Evolutionary conservation across 2,329 filamentous ascomycete species (phyloP), one percentile per base, ranked within the genome.

Genomic region (Claviceps africana): DNA sequence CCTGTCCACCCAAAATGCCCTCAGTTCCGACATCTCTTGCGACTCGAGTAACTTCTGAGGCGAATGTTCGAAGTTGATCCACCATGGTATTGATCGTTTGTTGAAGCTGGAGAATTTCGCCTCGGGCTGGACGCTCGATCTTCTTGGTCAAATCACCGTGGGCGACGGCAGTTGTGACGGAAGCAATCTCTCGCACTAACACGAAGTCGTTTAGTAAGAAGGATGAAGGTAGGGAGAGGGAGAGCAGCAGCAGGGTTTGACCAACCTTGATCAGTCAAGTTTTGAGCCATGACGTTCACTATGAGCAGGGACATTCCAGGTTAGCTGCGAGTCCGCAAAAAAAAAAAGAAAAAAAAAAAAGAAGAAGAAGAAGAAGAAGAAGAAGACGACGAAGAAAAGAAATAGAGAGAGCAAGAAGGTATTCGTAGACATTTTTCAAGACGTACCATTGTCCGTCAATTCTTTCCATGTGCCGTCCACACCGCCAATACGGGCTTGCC

Each of bases 391-490:
- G n/a, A n/a, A 35, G 21, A n/a, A 31, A 50, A 37, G 21, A 31
- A 6, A 45, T 8, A 19, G 13, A 51, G 22, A 39, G 2, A 47
- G 4, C 13, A n/a, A 28, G 25, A 21, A 8, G 19, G 8, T 3
- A 21, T 21, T 21, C 3, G 25, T 43, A 1, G 28, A 30, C 28
- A 33, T 19, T 10, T 37, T 10, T 30, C 17, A 22, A 21, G 22
- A 44, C 53, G 67, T 72, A 83, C 81, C 81, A 63, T 91, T 91
- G 66, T 90, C 85, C 19, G 91, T 97, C 61, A 97, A 74, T 72
- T 97, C 91, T 65, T 95, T 95, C 91, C 91, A 97, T 55, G 94
- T 95, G 62, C 91, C 91, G 67, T 93, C 88, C 52, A 97, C 91
- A 53, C 90, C 91, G 58, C 89, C 86, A 56, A 97, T 91, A 66